Base-by-base conservation (phyloP, 306 rosid species). In the Corylus heterophylla region DNA sequence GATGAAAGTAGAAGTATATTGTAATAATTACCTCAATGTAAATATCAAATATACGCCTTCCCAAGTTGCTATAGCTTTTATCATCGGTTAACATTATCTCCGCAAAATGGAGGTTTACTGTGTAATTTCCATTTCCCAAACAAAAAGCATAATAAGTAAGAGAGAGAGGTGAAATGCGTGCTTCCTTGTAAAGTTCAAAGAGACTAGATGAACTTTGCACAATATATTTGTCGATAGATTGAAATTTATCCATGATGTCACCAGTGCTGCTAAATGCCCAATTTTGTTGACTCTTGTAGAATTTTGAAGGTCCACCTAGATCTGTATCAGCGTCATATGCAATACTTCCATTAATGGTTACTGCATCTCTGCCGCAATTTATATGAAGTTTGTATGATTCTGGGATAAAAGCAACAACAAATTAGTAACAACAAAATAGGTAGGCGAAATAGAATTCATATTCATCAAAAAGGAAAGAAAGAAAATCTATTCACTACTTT, bases 211-310 rank as follows among this genome's bases (percentile, higher is more conserved):
- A 1, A 77, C 84, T 81, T 39, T 12, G 47, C 42, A 0, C 1
- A 10, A 52, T 55, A 73, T 59, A 79, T 20, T 5, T 27, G 18
- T 87, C 82, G 0, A 0, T 22, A 22, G 4, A 7, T 0, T 6
- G 39, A 44, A 22, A 22, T 22, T 22, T 47, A 69, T 76, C 90
- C 35, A 47, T 0, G 50, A 84, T 84, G 70, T 44, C 5, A 54
- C 90, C 90, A 3, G 90, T 84, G 74, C 29, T 87, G 54, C 90
- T 87, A 54, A 63, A 6, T 63, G 78, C 90, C 88, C 84, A 87
- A 49, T 87, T 74, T 16, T 64, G 3, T 59, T 9, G 29, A 44
- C 76, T 76, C 9, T 18, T 8, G 54, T 2, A 11, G 51, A 63
- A 76, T 27, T 62, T 12, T 1, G 88, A 73, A 37, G 86, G 12